These are phyloP conservation scores for Liriodendron chinense DNA, from an alignment of 164 flowering plant species.

Conservation along the genomic window DNA sequence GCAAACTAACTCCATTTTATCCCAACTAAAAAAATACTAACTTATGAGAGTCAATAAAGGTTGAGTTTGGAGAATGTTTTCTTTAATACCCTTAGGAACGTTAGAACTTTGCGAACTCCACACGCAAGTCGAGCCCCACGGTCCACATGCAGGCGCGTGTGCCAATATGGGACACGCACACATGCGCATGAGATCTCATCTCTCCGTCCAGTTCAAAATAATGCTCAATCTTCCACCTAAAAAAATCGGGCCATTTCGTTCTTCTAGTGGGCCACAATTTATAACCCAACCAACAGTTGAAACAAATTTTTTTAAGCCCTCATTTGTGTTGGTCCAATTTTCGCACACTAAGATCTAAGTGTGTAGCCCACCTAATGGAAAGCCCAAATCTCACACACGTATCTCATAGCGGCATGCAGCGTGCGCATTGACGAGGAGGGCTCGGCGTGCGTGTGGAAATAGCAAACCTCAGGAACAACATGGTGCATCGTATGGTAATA, in stretches of 20 bases:
- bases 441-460: neutral
- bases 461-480: neutral
- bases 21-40: neutral
- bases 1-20: slow-evolving; percentile 5
- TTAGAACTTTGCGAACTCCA: neutral
- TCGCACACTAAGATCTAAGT: no score
- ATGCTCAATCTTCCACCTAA: neutral
- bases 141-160: neutral
- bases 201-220: neutral
- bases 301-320: no score
- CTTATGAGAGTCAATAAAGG: neutral
- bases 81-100: neutral
- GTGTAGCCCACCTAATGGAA: neutral
- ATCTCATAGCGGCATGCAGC: neutral
- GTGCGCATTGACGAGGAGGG: neutral
- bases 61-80: neutral
- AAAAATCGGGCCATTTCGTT: neutral
- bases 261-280: neutral
- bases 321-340: no score
- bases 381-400: neutral
- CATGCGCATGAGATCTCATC: neutral
- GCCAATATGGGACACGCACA: neutral
- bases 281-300: neutral
- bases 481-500: neutral
- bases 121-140: neutral